These are phyloP conservation scores for Teratosphaeria zuluensis DNA, from an alignment of 2,329 filamentous ascomycete genomes.

Conservation along the genomic window DNA sequence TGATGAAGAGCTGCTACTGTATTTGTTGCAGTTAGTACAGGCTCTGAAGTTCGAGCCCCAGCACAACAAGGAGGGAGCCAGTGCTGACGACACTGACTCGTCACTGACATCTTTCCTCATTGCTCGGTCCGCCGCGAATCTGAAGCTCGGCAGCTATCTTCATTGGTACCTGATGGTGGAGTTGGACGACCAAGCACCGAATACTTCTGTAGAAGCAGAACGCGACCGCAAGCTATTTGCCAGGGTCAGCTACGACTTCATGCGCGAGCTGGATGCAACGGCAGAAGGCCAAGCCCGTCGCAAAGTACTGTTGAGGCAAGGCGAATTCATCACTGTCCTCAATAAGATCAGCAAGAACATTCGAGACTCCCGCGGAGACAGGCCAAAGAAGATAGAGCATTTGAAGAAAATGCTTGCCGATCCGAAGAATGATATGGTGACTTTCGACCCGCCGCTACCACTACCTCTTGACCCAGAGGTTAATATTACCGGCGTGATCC, in stretches of 20 bases:
- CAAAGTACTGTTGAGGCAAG: constrained; percentile 72
- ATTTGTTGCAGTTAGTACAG: constrained; percentile 88
- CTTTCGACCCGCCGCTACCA: constrained; percentile 76
- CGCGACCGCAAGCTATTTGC: constrained; percentile 79
- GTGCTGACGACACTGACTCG: constrained; percentile 54
- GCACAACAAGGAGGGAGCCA: constrained; percentile 25
- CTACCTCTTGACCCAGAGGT: constrained; percentile 81
- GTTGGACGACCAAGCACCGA: constrained; percentile 63
- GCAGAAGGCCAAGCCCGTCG: constrained; percentile 63
- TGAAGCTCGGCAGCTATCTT: constrained; percentile 86
- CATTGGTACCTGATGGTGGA: constrained; percentile 99
- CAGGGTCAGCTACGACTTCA: constrained; percentile 92
- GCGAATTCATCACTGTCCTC: constrained; percentile 77
- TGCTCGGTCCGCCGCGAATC: constrained; percentile 74
- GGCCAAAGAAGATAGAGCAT: constrained; percentile 69
- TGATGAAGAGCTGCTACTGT: constrained; percentile 82
- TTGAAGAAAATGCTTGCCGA: constrained; percentile 79
- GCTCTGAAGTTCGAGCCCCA: constrained; percentile 89
- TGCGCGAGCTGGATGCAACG: constrained; percentile 69
- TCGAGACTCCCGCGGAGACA: constrained; percentile 66
- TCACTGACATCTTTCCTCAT: constrained; percentile 86
- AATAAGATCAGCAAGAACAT: constrained; percentile 85
- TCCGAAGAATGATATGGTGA: constrained; percentile 76
- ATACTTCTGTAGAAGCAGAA: constrained; percentile 44
- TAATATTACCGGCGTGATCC: constrained; percentile 65